These are phyloP conservation scores for Persicaria maculosa DNA, from an alignment of 148 eudicot genomes.

Conservation along the genomic window DNA sequence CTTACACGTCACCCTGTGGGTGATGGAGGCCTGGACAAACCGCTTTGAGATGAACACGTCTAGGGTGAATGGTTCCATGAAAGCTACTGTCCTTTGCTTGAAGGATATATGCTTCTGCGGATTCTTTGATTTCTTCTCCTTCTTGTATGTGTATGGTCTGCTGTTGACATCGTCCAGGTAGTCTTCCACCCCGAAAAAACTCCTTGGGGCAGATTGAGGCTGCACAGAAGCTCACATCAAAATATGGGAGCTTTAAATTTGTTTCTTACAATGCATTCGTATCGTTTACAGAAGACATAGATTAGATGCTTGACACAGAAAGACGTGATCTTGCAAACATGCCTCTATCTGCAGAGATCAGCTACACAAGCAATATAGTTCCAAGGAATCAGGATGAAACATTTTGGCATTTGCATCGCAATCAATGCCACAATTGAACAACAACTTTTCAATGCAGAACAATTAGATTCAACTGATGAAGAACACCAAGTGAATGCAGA, in stretches of 20 bases:
- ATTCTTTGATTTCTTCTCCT: constrained; percentile 82
- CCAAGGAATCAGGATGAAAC: neutral
- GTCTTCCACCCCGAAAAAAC: constrained; percentile 97
- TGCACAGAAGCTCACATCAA: constrained; percentile 26
- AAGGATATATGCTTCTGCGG: constrained; percentile 82
- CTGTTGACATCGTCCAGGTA: constrained; percentile 90
- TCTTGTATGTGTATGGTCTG: constrained; percentile 86
- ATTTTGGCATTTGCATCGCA: neutral
- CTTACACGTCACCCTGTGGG: constrained; percentile 85
- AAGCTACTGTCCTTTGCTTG: constrained; percentile 90
- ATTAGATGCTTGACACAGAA: neutral
- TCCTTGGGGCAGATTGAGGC: constrained; percentile 63
- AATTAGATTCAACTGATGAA: neutral
- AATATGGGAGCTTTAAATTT: neutral
- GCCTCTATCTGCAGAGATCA: neutral
- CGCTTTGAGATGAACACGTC: constrained; percentile 90
- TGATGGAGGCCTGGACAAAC: constrained; percentile 83
- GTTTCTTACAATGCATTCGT: neutral
- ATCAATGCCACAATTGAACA: neutral
- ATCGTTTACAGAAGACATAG: neutral
- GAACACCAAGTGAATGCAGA: neutral
- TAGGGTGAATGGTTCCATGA: constrained; percentile 85
- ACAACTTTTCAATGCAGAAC: neutral
- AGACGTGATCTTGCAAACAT: neutral
- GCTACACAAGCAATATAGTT: neutral